Evolutionary conservation across 257 asterid species (phyloP).

Genomic region (Gentiana straminea): DNA sequence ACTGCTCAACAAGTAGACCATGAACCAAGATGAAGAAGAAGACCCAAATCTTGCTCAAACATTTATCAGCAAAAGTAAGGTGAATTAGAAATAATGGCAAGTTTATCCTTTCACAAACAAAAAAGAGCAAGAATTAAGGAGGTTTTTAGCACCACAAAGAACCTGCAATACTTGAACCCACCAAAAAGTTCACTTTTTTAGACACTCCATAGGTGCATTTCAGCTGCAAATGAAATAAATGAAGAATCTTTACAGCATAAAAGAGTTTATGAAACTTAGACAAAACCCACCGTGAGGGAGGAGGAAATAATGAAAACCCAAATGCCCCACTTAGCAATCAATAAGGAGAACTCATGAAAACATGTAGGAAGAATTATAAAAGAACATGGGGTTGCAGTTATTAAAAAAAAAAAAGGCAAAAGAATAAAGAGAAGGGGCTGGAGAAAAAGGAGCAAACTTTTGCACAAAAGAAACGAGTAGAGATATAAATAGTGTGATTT

Average conservation of each 20-base stretch:
- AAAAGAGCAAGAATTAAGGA: neutral
- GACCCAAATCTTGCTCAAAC: slow-evolving; percentile 3
- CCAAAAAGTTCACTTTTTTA: slow-evolving; percentile 18
- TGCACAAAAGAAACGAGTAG: slow-evolving; percentile 4
- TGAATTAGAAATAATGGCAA: slow-evolving; percentile 2
- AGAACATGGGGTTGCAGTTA: slow-evolving; percentile 1
- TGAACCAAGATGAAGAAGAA: slow-evolving; percentile 3
- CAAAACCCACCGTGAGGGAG: neutral
- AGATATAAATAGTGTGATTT: neutral
- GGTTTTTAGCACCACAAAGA: slow-evolving; percentile 8
- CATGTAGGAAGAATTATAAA: neutral
- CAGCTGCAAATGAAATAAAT: slow-evolving; percentile 7
- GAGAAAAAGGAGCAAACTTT: slow-evolving; percentile 4
- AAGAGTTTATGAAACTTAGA: slow-evolving; percentile 2
- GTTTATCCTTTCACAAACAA: neutral
- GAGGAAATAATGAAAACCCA: neutral
- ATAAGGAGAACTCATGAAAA: neutral
- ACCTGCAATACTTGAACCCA: slow-evolving; percentile 7
- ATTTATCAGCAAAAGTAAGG: slow-evolving; percentile 11
- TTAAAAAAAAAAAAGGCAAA: neutral
- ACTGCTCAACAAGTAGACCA: slow-evolving; percentile 4
- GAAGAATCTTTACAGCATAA: neutral
- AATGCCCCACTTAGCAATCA: neutral
- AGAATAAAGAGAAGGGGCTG: neutral
- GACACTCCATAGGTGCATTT: slow-evolving; percentile 15